Evolutionary conservation across 495 filamentous ascomycete genomes (phyloP).

Genomic region (Jackrogersella multiformis): DNA sequence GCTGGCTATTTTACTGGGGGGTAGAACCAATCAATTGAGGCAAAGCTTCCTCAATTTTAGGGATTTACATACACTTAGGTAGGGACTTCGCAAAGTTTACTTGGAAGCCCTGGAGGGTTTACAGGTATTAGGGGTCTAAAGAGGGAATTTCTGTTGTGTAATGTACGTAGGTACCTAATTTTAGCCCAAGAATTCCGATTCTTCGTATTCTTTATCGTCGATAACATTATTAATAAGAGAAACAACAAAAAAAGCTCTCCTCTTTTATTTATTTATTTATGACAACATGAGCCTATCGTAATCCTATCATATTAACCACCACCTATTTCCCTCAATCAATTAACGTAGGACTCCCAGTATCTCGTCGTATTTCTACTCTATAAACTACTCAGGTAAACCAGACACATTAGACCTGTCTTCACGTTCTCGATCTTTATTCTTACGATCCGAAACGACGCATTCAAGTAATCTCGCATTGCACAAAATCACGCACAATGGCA

Average conservation of each 20-base stretch:
- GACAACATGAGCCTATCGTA: too few relatives aligned
- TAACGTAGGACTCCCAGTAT: neutral
- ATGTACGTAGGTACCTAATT: too few relatives aligned
- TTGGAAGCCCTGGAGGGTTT: conserved; percentile 5
- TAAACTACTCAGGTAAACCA: too few relatives aligned
- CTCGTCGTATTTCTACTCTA: neutral
- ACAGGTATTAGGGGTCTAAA: conserved; percentile 13
- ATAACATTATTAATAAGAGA: conserved; percentile 6
- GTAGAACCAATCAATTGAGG: conserved; percentile 36
- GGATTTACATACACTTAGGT: too few relatives aligned
- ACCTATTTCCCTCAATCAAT: neutral
- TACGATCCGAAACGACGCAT: conserved; percentile 6
- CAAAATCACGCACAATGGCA: conserved; percentile 46
- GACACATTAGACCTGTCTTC: too few relatives aligned
- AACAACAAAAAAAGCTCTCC: conserved; percentile 1
- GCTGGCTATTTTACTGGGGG: conserved; percentile 4
- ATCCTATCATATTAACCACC: neutral
- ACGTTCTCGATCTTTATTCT: neutral
- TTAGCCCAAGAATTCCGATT: too few relatives aligned
- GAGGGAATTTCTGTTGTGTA: too few relatives aligned
- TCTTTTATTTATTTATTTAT: neutral
- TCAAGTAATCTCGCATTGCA: neutral
- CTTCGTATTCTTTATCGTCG: conserved; percentile 38
- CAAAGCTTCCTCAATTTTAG: conserved; percentile 26
- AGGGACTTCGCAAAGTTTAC: conserved; percentile 2